Evolutionary conservation across 768 basidiomycete genomes (phyloP).

Genomic region (Lentinula detonsa): DNA sequence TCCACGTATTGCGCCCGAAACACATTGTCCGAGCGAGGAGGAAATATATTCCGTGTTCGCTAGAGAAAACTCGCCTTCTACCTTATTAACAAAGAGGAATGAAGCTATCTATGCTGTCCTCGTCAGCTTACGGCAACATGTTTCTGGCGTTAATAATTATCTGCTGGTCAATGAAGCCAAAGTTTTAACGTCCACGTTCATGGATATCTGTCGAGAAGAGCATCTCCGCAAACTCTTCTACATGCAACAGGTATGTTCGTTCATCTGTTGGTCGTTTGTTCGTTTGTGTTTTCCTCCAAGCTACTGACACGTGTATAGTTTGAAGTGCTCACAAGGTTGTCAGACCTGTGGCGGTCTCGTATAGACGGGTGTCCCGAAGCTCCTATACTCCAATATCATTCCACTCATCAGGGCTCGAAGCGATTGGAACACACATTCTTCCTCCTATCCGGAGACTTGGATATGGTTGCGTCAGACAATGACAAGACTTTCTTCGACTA

Average conservation of each 20-base stretch:
- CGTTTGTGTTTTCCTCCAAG: background rate
- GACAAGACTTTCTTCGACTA: constrained; percentile 39
- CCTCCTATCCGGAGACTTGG: constrained; percentile 36
- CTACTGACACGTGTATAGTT: constrained; percentile 24
- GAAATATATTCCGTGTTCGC: constrained; percentile 27
- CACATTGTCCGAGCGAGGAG: constrained; percentile 31
- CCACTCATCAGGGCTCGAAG: constrained; percentile 17
- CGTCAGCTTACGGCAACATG: constrained; percentile 23
- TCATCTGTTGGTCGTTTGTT: background rate
- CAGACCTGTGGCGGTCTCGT: constrained; percentile 40
- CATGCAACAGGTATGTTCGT: constrained; percentile 40
- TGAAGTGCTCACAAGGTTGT: constrained; percentile 39
- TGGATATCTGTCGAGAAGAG: constrained; percentile 37
- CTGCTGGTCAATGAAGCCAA: constrained; percentile 40
- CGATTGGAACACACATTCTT: constrained; percentile 31
- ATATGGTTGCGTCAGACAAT: constrained; percentile 32
- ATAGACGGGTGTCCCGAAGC: constrained; percentile 46
- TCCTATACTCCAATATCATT: constrained; percentile 34
- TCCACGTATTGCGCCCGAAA: constrained; percentile 1
- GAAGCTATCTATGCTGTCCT: constrained; percentile 27
- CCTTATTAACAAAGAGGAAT: constrained; percentile 27
- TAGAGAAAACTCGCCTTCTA: constrained; percentile 14
- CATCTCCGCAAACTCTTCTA: constrained; percentile 45
- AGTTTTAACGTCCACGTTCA: constrained; percentile 31
- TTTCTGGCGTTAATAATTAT: constrained; percentile 16